Evolutionary conservation across 176 grass and related monocot genomes (phyloP), one percentile per base, ranked within the genome.

Genomic region (Eragrostis nindensis): DNA sequence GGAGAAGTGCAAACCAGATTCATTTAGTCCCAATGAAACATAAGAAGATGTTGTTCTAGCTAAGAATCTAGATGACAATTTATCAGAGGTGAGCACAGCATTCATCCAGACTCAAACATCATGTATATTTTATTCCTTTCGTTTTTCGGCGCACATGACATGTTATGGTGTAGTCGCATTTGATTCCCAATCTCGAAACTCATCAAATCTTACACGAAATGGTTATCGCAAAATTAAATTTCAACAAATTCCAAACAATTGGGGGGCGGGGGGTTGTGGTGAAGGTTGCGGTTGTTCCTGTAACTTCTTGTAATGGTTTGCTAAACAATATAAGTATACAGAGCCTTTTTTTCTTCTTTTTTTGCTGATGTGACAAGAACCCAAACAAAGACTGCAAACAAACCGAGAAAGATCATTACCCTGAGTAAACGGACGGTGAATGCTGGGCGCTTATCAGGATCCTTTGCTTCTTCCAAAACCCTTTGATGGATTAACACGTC

Each of bases 381-480:
- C 50, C 50, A 82, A 26, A 7, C 81, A 27, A 85, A 3, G 14
- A 78, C 17, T 53, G 25, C 84, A 22, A 47, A 21, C 2, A 76
- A n/a, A n/a, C n/a, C 3, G 71, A 52, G 25, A 24, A 67, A 76
- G 53, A 42, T 15, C 12, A 19, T 49, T 90, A 93, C 91, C 91
- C 73, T 87, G 36, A 87, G 13, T 52, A 82, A 84, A 78, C 71
- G 80, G 16, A 79, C 84, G 55, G 11, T 2, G 4, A 93, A 89
- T 2, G 68, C 83, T 41, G 84, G 81, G 19, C 72, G 66, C 76
- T 15, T n/a, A n/a, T n/a, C n/a, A n/a, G n/a, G n/a, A n/a, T n/a
- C 84, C 82, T 41, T 73, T 17, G 91, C 76, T 84, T 90, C 84
- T 54, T 59, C 50, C 68, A 90, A 78, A 49, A 90, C 57, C 55